Evolutionary conservation across 2,329 filamentous ascomycete genomes (phyloP), one percentile per base, ranked within the genome.

Genomic region (Apiospora rasikravindrae): DNA sequence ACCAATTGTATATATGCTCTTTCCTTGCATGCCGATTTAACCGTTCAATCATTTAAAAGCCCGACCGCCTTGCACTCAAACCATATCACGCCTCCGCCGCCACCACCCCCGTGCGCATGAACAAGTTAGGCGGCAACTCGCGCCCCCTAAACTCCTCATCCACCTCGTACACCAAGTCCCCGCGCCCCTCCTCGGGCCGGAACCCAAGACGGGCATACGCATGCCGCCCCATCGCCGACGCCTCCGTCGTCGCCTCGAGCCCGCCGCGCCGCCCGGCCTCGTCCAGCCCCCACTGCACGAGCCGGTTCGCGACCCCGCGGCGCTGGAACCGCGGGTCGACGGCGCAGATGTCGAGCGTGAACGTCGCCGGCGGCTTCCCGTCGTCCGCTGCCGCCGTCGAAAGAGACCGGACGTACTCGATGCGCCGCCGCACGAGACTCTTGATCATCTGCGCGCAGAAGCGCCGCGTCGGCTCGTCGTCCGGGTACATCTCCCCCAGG

Each of bases 271-370:
- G 76, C 72, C 78, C 73, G 5, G 83, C 84, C 80, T 83, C 84
- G 6, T 81, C 82, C 11, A 86, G 77, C 0, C 86, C 87, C 85
- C 85, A 88, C 74, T 82, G 80, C 14, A 88, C 86, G 70, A 88
- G 74, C 69, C 74, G 77, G 33, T 74, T 78, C 11, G 86, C 87
- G 70, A 87, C 82, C 0, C 87, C 86, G n/a, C 77, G 78, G 14
- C 88, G 81, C 76, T 90, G 89, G 71, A 86, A 88, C 0, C 76
- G 80, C 0, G 88, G 88, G 73, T 90, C 83, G 6, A 90, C 88
- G 22, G 80, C 85, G 73, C 87, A 88, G 2, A 87, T 73, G 70
- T 88, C 85, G 71, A 91, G 80, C 0, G 84, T 83, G 76, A 89
- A 84, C 2, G 86, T 80, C 0, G 88, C 84, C 0, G 88, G 86